A percentile compares a stretch with the other conserved stretches of the same genome.
Conservation (phyloP, 2,329 filamentous ascomycete genomes). For the Xenoacremonium recifei region DNA sequence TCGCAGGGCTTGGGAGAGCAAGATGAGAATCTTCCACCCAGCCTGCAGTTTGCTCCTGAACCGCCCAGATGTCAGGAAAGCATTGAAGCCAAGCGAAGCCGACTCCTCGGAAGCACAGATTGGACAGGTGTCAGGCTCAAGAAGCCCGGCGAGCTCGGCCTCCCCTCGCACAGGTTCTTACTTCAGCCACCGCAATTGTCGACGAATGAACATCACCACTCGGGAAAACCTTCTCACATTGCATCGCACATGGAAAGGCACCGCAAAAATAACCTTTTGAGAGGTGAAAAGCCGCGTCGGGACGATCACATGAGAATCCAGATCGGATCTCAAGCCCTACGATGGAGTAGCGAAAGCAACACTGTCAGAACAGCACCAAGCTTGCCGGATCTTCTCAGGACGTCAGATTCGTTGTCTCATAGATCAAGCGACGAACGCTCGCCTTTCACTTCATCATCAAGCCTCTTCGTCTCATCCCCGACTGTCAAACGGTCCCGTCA, state of each 20-base stretch:
- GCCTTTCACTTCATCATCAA: neutral
- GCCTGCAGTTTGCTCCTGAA: no score
- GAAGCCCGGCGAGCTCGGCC: slow-evolving; percentile 25
- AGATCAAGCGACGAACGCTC: no score
- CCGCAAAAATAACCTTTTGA: neutral
- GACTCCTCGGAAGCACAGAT: slow-evolving; percentile 24
- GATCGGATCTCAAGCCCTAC: slow-evolving; percentile 27
- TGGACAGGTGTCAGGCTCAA: slow-evolving; percentile 33
- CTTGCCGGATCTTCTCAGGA: no score
- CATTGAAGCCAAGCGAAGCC: slow-evolving; percentile 22
- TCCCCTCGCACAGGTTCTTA: slow-evolving; percentile 15
- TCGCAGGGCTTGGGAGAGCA: no score
- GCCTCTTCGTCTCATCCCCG: neutral
- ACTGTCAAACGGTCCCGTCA: no score
- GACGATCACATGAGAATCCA: slow-evolving; percentile 20
- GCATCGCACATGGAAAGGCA: neutral
- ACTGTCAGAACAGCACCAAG: no score
- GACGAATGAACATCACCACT: no score
- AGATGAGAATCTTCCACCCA: no score
- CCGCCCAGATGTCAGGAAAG: slow-evolving; percentile 9
- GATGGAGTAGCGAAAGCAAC: slow-evolving; percentile 28
- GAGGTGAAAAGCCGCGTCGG: neutral
- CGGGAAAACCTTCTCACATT: no score
- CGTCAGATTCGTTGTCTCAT: no score
- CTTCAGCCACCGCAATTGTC: no score